Percentiles rank a stretch among this genome's conserved stretches.
Conservation (phyloP, 176 grass and related monocot genomes). For the Tillandsia fasciculata region DNA sequence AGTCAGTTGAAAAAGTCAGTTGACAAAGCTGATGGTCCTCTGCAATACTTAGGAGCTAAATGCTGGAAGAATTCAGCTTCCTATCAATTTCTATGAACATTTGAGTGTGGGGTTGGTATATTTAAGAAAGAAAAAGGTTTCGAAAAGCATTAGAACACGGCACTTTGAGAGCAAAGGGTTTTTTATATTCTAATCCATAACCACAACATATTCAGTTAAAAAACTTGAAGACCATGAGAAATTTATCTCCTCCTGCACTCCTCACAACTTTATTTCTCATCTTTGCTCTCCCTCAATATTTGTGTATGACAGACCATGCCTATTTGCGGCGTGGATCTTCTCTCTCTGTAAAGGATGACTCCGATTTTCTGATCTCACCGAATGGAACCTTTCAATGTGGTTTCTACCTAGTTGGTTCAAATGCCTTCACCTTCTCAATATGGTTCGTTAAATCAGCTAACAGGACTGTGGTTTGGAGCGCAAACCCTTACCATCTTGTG, state of each 20-base stretch:
- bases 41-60: too few relatives aligned
- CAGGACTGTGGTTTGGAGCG: conserved; percentile 37
- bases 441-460: conserved; percentile 30
- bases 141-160: not conserved
- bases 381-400: conserved; percentile 35
- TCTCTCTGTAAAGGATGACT: conserved; percentile 18
- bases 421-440: conserved; percentile 45
- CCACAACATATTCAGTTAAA: not conserved
- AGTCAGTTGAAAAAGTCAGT: too few relatives aligned
- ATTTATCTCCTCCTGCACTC: not conserved
- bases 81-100: too few relatives aligned
- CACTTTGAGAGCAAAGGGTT: not conserved
- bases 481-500: conserved; percentile 24
- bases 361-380: conserved; percentile 20
- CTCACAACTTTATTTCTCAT: conserved; percentile 17
- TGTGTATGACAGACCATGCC: not conserved
- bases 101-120: too few relatives aligned
- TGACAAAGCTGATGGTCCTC: too few relatives aligned
- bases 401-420: conserved; percentile 20
- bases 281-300: conserved; percentile 2
- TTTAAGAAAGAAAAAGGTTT: too few relatives aligned
- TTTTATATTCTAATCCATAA: not conserved
- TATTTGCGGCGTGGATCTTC: conserved; percentile 17
- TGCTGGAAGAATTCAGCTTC: too few relatives aligned
- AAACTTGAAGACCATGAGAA: not conserved